A percentile compares a stretch with the other conserved stretches of the same genome.
phyloP scores from a whole-genome alignment of 495 filamentous ascomycete species.

The Hypoxylon intermedium region DNA sequence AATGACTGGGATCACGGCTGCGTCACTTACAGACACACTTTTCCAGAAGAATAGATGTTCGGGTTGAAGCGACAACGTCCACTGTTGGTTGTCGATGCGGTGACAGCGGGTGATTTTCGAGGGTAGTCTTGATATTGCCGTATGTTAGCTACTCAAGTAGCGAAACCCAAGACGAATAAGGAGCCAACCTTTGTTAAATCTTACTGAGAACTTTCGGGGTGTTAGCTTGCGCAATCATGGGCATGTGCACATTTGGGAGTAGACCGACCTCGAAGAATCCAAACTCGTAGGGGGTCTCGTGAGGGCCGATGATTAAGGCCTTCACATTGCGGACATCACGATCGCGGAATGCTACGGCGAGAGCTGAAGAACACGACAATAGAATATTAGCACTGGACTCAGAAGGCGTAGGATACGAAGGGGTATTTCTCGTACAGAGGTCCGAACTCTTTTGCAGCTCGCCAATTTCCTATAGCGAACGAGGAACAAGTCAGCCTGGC shows the following conservation, averaged over 20 bases:
- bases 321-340: constrained; percentile 86
- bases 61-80: constrained; percentile 92
- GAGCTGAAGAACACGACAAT: constrained; percentile 57
- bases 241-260: background rate
- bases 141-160: constrained; percentile 9
- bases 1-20: too few species aligned
- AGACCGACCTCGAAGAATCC: constrained; percentile 88
- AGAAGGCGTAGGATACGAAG: constrained; percentile 1
- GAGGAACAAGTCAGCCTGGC: constrained; percentile 49
- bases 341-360: constrained; percentile 86
- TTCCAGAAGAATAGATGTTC: constrained; percentile 91
- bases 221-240: constrained; percentile 34
- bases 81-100: constrained; percentile 81
- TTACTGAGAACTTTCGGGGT: constrained; percentile 64
- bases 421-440: constrained; percentile 66
- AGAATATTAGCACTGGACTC: constrained; percentile 16
- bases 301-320: constrained; percentile 89
- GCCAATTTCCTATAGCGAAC: constrained; percentile 72
- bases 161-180: background rate
- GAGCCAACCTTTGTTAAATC: constrained; percentile 68
- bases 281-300: constrained; percentile 95
- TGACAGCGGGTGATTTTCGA: constrained; percentile 77
- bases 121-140: constrained; percentile 74
- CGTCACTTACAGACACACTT: constrained; percentile 81
- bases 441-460: constrained; percentile 82